Evolutionary conservation across 2,329 filamentous ascomycete genomes (phyloP), one percentile per base, ranked within the genome.

Genomic region (Calonectria pteridis): DNA sequence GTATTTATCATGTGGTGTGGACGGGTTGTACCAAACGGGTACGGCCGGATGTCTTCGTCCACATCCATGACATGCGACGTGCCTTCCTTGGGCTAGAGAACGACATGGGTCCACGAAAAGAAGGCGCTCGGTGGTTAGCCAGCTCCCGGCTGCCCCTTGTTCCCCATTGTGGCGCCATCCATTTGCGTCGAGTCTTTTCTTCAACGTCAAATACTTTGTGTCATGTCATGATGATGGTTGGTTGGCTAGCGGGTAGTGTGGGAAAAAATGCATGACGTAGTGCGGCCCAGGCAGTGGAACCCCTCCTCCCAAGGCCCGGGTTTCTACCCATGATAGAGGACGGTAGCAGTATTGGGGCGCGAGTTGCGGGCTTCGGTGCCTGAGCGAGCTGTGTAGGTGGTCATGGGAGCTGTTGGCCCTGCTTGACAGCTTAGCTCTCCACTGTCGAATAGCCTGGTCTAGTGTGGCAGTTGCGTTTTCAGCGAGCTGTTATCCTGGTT

Each of bases 201-300:
- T 50, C 59, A 13, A 49, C 51, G 31, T 55, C 51, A n/a, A 50
- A 49, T 49, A 43, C 46, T 50, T 62, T 50, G 51, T 69, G 53
- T 64, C 65, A 58, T 72, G 70, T 69, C 55, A 50, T 77, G 71
- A 75, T 77, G 75, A 78, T 76, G 71, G 68, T 23, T 35, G 70
- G 77, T 65, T 71, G 67, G 40, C 65, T 69, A 75, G 75, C 70
- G 23, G 55, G 55, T 49, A 40, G n/a, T n/a, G 59, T 74, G 75
- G 43, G 43, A 46, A 20, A 73, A 79, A 77, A 71, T 80, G 77
- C 77, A 80, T 80, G 79, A 80, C 79, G 79, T 80, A 80, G 79
- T 73, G 72, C 68, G 58, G 72, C 75, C 43, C 29, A 40, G 77
- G 77, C 55, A 73, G 77, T 75, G 73, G 67, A 74, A 71, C 67